These are phyloP conservation scores for Aspergillus fumigatiaffinis DNA, from an alignment of 2,329 filamentous ascomycete genomes.

Conservation along the genomic window DNA sequence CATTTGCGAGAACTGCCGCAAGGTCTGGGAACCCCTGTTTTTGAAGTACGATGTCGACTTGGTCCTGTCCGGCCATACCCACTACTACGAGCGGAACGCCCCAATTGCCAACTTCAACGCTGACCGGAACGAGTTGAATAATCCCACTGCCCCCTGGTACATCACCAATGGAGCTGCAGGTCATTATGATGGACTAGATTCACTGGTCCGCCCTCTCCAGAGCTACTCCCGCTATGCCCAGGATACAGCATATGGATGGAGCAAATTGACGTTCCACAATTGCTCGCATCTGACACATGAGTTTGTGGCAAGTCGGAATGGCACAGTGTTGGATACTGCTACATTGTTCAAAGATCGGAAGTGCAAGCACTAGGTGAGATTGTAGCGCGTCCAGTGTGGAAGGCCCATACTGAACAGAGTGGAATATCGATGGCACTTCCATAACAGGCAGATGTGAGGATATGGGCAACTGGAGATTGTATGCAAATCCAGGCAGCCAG, in stretches of 20 bases:
- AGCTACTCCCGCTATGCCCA: constrained; percentile 25
- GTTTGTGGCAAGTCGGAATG: constrained; percentile 24
- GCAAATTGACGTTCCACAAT: constrained; percentile 39
- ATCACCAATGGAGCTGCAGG: constrained; percentile 27
- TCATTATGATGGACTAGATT: constrained; percentile 30
- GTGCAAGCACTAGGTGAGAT: not conserved
- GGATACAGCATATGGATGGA: constrained; percentile 37
- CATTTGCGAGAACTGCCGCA: not conserved
- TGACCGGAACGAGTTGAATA: constrained; percentile 17
- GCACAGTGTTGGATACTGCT: not conserved
- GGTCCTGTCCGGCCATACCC: not conserved
- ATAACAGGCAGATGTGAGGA: not conserved
- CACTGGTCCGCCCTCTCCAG: constrained; percentile 12
- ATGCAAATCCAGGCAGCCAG: not conserved
- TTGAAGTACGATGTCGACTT: not conserved
- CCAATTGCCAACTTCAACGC: not conserved
- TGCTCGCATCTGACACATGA: constrained; percentile 38
- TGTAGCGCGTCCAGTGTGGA: too few species aligned
- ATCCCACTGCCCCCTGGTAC: constrained; percentile 24
- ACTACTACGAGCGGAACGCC: too few species aligned
- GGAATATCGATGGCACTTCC: not conserved
- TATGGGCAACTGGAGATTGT: too few species aligned
- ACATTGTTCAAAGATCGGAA: not conserved
- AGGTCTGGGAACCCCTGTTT: not conserved
- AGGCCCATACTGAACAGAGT: not conserved